Percentiles rank a stretch among this genome's conserved stretches.
These are phyloP conservation scores for Neopestalotiopsis clavispora DNA, from an alignment of 2,329 filamentous ascomycete genomes.

Conservation along the genomic window DNA sequence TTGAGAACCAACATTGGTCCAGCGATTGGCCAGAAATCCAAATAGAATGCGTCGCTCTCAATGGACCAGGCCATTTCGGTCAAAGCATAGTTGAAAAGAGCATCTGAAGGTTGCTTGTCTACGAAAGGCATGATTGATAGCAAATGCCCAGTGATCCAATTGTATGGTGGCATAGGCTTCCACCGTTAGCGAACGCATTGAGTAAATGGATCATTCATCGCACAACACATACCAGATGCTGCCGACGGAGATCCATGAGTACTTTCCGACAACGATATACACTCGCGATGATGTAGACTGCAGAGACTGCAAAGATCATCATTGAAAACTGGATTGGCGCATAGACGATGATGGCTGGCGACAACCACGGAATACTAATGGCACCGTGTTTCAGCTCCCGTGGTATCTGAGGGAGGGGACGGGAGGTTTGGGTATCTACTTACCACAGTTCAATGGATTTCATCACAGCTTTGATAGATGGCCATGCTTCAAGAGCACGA, in stretches of 20 bases:
- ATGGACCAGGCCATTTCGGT: not conserved
- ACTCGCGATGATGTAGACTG: not conserved
- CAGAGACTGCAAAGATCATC: not conserved
- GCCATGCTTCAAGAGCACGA: not conserved
- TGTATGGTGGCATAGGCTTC: conserved; percentile 5
- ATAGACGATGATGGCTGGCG: not conserved
- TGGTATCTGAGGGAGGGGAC: too few relatives aligned
- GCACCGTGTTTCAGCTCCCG: not conserved
- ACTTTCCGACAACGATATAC: not conserved
- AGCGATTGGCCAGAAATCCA: conserved; percentile 8
- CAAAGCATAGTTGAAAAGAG: conserved; percentile 1
- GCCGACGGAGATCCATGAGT: not conserved
- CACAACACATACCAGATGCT: not conserved
- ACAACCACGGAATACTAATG: not conserved
- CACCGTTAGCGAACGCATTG: not conserved
- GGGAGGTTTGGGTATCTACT: not conserved
- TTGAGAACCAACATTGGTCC: conserved; percentile 6
- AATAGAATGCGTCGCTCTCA: not conserved
- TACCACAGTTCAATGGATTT: not conserved
- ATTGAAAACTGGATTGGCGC: not conserved
- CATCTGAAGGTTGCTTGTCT: not conserved
- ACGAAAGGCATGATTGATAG: conserved; percentile 1
- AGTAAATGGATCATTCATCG: not conserved
- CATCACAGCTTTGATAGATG: not conserved
- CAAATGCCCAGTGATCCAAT: not conserved